Percentiles rank a stretch among this genome's conserved stretches.
Conservation (phyloP, 495 filamentous ascomycete species). For the Rhizodiscina lignyota region DNA sequence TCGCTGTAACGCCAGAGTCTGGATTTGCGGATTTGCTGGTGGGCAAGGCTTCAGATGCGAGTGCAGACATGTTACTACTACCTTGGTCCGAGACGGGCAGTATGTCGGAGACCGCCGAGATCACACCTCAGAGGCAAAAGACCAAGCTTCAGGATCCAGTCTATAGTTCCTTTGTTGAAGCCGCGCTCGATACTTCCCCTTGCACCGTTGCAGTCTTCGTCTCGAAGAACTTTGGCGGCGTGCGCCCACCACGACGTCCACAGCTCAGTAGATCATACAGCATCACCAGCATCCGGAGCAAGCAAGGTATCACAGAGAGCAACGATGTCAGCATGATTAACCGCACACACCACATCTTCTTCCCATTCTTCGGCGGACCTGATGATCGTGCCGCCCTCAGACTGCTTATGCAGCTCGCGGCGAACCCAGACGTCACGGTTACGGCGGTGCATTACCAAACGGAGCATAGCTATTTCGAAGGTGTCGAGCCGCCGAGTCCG, state of each 20-base stretch:
- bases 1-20: conserved; percentile 57
- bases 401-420: conserved; percentile 65
- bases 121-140: conserved; percentile 24
- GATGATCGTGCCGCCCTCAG: conserved; percentile 74
- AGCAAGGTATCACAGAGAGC: conserved; percentile 29
- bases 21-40: conserved; percentile 66
- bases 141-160: conserved; percentile 13
- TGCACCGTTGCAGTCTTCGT: conserved; percentile 72
- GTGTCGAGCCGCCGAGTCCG: conserved; percentile 6
- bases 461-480: conserved; percentile 16
- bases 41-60: conserved; percentile 44
- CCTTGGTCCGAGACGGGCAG: conserved; percentile 83
- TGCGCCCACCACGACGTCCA: conserved; percentile 19
- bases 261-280: conserved; percentile 32
- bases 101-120: conserved; percentile 36
- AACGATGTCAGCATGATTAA: conserved; percentile 24
- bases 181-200: conserved; percentile 38
- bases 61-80: conserved; percentile 67
- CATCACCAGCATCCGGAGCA: conserved; percentile 38
- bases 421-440: conserved; percentile 59
- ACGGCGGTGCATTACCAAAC: conserved; percentile 43
- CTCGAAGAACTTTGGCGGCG: conserved; percentile 51
- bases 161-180: conserved; percentile 30
- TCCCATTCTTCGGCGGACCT: conserved; percentile 71
- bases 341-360: conserved; percentile 69